Base-by-base conservation (phyloP, 805 yeast species). In the Citeromyces matritensis region DNA sequence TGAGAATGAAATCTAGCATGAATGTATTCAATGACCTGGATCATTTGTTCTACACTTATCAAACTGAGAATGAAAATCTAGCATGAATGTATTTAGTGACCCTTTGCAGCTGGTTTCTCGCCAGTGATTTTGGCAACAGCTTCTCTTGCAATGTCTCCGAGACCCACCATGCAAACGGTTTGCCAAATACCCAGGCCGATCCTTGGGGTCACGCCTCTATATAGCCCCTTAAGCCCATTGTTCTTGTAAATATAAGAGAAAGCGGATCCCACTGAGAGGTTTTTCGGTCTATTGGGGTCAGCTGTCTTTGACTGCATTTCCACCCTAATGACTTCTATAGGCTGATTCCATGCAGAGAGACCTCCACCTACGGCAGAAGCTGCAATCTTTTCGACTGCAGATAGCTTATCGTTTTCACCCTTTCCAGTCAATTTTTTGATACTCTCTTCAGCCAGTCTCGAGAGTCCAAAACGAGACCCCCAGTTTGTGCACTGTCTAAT, bases 401-500 rank as follows among this genome's bases (percentile, higher is more conserved):
- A 56, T 43, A 91, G 68, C 47, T 73, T 73, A 15, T 68, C 69
- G 35, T 72, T 75, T 31, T 62, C 60, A 12, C 59, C 55, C 55
- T 82, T 80, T 33, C 74, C 74, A 14, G 75, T 69, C 9, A 65
- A 31, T 29, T 60, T 64, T 49, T 82, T 74, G 46, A 91, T 84
- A 4, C 58, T 62, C 43, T 82, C 88, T 63, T 91, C 98, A 23
- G 94, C 93, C 47, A 86, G 67, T 51, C 98, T 72, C 3, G 94
- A 69, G 26, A 91, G 66, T 24, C 97, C 98, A 47, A 86, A 88
- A 51, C 98, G 71, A 12, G 96, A 84, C 32, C 98, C 98, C 98
- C 98, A 91, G 58, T 91, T 91, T 42, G 97, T 88, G 82, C 84
- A 80, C 55, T 91, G 98, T 60, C 98, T 78, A 42, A 88, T 78